Conservation (phyloP, 116 monocot species). For the Thalassia testudinum region DNA sequence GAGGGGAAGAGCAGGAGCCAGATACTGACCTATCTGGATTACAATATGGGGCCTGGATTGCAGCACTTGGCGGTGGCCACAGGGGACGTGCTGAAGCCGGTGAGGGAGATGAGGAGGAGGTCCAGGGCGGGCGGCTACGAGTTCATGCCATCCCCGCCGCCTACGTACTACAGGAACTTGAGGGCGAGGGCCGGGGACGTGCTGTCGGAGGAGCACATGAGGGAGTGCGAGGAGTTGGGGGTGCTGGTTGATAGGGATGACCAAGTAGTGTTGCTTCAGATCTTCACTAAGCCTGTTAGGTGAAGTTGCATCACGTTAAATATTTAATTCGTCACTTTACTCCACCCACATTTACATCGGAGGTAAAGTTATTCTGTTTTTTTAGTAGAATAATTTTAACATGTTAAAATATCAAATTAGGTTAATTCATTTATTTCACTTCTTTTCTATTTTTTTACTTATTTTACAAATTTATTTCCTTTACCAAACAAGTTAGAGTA, state of each 20-base stretch:
- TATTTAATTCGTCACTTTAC: too few species aligned
- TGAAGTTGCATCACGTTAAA: too few species aligned
- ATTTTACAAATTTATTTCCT: too few species aligned
- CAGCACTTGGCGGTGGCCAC: conserved; percentile 75
- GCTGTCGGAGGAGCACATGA: conserved; percentile 70
- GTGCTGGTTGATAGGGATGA: conserved; percentile 86
- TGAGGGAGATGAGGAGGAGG: conserved; percentile 38
- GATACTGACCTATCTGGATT: conserved; percentile 84
- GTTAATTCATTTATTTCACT: too few species aligned
- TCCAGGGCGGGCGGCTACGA: conserved; percentile 55
- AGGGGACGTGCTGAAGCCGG: conserved; percentile 35
- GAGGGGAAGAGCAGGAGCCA: conserved; percentile 82
- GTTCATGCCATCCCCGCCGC: conserved; percentile 78
- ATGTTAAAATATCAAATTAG: too few species aligned
- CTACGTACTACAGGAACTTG: conserved; percentile 66
- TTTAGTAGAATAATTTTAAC: too few species aligned
- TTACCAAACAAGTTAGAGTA: too few species aligned
- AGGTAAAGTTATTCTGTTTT: too few species aligned
- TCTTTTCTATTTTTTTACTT: too few species aligned
- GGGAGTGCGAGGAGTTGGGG: conserved; percentile 77
- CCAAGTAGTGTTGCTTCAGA: conserved; percentile 79
- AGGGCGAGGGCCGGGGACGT: conserved; percentile 51
- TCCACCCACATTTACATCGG: too few species aligned
- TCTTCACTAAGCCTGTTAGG: conserved; percentile 87
- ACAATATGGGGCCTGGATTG: conserved; percentile 63